Percentiles rank a stretch among this genome's conserved stretches.
Evolutionary conservation across 345 rosid genomes (phyloP).

Genomic region (Bruguiera gymnorhiza): DNA sequence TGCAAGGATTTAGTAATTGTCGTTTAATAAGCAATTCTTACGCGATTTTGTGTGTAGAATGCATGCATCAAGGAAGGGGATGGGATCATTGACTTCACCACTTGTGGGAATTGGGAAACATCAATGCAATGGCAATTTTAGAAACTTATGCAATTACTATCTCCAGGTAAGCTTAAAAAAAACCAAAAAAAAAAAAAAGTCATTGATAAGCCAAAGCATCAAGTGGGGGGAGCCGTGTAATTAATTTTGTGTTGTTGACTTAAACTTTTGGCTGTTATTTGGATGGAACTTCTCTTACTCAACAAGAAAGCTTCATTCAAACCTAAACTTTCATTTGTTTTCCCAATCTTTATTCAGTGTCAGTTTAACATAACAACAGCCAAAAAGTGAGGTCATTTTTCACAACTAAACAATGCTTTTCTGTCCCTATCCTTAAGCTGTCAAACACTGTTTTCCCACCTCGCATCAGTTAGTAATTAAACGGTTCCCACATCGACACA

Average conservation of each 20-base stretch:
- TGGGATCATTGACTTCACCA: too few relatives aligned
- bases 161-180: not conserved
- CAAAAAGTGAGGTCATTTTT: slow-evolving; percentile 23
- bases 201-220: too few relatives aligned
- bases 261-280: not conserved
- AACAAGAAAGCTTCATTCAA: slow-evolving; percentile 32
- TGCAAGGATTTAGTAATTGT: too few relatives aligned
- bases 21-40: too few relatives aligned
- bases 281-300: slow-evolving; percentile 1
- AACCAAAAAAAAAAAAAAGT: too few relatives aligned
- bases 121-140: too few relatives aligned
- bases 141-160: not conserved
- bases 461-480: slow-evolving; percentile 27
- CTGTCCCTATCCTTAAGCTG: slow-evolving; percentile 1
- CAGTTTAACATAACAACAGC: slow-evolving; percentile 38
- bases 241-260: slow-evolving; percentile 6
- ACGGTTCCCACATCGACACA: slow-evolving; percentile 10
- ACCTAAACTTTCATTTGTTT: slow-evolving; percentile 31
- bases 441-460: slow-evolving; percentile 7
- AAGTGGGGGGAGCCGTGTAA: too few relatives aligned
- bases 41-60: too few relatives aligned
- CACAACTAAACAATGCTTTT: slow-evolving; percentile 4
- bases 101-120: too few relatives aligned
- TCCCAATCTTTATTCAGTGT: slow-evolving; percentile 35
- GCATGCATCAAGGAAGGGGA: too few relatives aligned